Evolutionary conservation across 192 early-diverging fungal species (phyloP), one percentile per base, ranked within the genome.

Genomic region (Oehlia diaphana): DNA sequence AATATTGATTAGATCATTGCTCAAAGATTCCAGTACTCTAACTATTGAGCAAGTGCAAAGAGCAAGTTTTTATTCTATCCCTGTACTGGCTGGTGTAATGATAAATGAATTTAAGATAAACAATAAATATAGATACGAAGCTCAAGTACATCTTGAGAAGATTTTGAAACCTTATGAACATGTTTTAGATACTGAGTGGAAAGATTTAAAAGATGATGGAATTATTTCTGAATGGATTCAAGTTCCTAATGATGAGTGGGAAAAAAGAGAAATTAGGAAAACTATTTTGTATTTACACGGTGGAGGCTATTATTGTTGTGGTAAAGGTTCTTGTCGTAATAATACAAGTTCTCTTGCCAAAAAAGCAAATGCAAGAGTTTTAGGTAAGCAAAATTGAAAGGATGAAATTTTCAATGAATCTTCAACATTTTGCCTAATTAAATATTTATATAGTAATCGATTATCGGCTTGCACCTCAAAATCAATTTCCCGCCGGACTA

Each of bases 401-500:
- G 2, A 8, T 33, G 16, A 19, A 13, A 37, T 77, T 50, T 14
- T 12, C 12, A 50, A n/a, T 12, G 1, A 42, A 33, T 4, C 10
- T 23, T 23, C 31, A 63, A 33, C 9, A 28, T 33, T 65, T 33
- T 16, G 14, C 2, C 14, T 21, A 26, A 26, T 9, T 37, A 37
- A 37, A 37, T 26, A 13, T n/a, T 39, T 77, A 37, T 3, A 42
- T 80, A 80, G 91, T 86, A 9, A 84, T 94, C 33, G 89, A 92
- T 79, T 97, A 98, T 83, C 84, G 97, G 10, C 81, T 97, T 23
- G 91, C 96, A 0, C 96, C 97, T 0, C 89, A 93, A 75, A 82
- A 89, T 28, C 89, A 92, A 14, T 98, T 95, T 81, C 97, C 96
- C 10, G 83, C 90, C 68, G 94, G 93, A 42, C 78, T 98, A 10